Evolutionary conservation across 768 basidiomycete species (phyloP).

Genomic region (Hemileccinum rubropunctum): DNA sequence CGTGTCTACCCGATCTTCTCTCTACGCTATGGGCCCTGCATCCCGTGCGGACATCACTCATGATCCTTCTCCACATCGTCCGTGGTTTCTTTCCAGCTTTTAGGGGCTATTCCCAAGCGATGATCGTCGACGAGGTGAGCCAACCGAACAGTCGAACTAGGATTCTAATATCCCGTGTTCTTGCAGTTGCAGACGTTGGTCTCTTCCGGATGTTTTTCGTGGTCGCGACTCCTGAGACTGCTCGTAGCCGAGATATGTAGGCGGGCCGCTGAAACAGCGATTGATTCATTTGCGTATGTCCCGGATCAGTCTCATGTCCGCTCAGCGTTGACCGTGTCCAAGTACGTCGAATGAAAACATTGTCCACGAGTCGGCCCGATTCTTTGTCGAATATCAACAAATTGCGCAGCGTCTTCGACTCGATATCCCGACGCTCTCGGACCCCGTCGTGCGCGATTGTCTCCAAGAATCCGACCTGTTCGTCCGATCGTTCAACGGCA

Average conservation of each 20-base stretch:
- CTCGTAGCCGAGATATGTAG: constrained; percentile 62
- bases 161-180: no score
- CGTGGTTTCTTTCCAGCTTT: constrained; percentile 79
- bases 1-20: constrained; percentile 56
- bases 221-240: constrained; percentile 58
- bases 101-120: constrained; percentile 82
- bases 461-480: constrained; percentile 87
- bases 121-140: constrained; percentile 81
- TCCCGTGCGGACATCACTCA: constrained; percentile 65
- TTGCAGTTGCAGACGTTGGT: constrained; percentile 65
- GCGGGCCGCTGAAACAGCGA: constrained; percentile 57
- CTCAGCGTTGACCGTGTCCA: constrained; percentile 2
- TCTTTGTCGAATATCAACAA: constrained; percentile 75
- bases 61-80: constrained; percentile 67
- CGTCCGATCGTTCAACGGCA: constrained; percentile 73
- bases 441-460: constrained; percentile 70
- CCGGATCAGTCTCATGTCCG: constrained; percentile 12
- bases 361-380: constrained; percentile 72
- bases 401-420: constrained; percentile 73
- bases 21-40: constrained; percentile 51
- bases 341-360: constrained; percentile 69
- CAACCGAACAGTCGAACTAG: constrained; percentile 2
- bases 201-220: constrained; percentile 68
- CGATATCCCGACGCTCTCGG: constrained; percentile 75
- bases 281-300: constrained; percentile 76